Base-by-base conservation (phyloP, 2,329 filamentous ascomycete species). In the Cordyceps militaris region DNA sequence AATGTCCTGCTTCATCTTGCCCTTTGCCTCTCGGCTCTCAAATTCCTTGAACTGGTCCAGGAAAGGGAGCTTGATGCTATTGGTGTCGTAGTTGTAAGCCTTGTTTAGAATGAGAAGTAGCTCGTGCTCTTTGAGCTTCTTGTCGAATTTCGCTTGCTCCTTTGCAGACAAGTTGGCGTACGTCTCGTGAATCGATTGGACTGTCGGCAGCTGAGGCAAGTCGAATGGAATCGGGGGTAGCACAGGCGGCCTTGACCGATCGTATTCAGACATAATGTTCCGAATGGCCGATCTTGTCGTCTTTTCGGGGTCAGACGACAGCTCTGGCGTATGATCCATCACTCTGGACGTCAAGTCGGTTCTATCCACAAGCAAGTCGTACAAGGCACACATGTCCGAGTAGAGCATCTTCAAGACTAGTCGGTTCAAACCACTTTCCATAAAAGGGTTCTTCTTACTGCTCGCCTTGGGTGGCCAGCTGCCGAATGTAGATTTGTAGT, bases 181-280 rank as follows among this genome's bases (percentile, higher is more conserved):
- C 44, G 84, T 87, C 42, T 83, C 79, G 57, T 86, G 79, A 19
- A 91, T 79, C 1, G 83, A 76, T 32, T 80, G 78, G 65, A 95
- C 80, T 1, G 80, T 81, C 0, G 93, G 93, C 24, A 95, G 73
- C 62, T 86, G 81, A 3, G 94, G 93, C 4, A 90, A 78, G 68
- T 97, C 93, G 66, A 93, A 97, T 0, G 94, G 93, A 57, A 97
- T 85, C 0, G 93, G 91, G 0, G 94, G 94, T 59, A 93, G 83
- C 0, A 97, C 91, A 0, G 94, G 94, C 1, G 93, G 91, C 14
- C 87, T 89, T 9, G 89, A 93, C 60, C 88, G 84, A 69, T 99
- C 94, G 66, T 91, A 97, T 72, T 97, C 93, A 63, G 83, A 86
- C 62, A 97, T 79, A 13, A 97, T 82, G 61, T 85, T 86, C 56